phyloP scores from a whole-genome alignment of 1,284 basidiomycete species.

The Cerrena zonata region DNA sequence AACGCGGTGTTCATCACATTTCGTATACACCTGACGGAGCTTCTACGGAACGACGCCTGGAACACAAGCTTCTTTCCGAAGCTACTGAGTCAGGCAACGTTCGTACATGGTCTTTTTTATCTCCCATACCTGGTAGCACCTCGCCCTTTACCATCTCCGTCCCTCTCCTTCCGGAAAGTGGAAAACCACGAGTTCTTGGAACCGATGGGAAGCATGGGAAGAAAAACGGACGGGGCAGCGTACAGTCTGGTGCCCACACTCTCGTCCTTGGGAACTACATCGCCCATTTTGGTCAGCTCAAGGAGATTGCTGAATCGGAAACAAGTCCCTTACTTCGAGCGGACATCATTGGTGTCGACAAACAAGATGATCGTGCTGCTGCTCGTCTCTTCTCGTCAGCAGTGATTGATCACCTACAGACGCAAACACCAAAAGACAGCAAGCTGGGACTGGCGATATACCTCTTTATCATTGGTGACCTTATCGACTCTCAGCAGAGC shows the following conservation, averaged over 20 bases:
- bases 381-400: slow-evolving; percentile 23
- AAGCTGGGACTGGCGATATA: slow-evolving; percentile 14
- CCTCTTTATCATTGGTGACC: slow-evolving; percentile 21
- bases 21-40: background rate
- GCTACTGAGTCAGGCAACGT: background rate
- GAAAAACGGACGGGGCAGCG: slow-evolving; percentile 5
- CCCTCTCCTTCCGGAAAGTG: background rate
- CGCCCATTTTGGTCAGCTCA: slow-evolving; percentile 3
- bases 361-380: slow-evolving; percentile 39
- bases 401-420: slow-evolving; percentile 11
- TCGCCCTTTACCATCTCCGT: background rate
- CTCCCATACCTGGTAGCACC: background rate
- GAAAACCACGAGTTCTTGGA: background rate
- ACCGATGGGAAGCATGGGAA: background rate
- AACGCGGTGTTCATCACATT: background rate
- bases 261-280: slow-evolving; percentile 4
- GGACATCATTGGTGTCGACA: slow-evolving; percentile 34
- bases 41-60: background rate
- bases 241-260: background rate
- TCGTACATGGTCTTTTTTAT: background rate
- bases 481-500: slow-evolving; percentile 21
- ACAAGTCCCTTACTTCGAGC: slow-evolving; percentile 23
- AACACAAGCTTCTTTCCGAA: background rate
- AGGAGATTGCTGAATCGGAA: background rate
- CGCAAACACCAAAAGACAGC: slow-evolving; percentile 9